phyloP scores from a whole-genome alignment of 768 basidiomycete genomes.

The Phaffia tasmanica region DNA sequence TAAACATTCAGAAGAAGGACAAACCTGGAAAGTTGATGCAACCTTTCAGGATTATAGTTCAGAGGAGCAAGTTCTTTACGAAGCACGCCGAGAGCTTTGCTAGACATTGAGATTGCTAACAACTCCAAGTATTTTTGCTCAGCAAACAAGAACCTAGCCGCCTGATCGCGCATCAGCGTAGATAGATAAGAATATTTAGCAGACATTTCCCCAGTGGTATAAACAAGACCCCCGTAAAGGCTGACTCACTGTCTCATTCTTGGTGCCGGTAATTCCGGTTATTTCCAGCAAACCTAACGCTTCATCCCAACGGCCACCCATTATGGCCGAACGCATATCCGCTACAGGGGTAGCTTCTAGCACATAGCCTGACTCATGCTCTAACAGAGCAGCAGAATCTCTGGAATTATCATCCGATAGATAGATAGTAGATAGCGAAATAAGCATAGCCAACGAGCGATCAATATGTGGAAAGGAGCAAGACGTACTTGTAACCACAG shows the following conservation, averaged over 20 bases:
- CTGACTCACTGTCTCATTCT: neutral
- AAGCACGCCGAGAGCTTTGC: constrained; percentile 70
- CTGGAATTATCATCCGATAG: constrained; percentile 40
- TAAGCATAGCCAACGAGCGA: neutral
- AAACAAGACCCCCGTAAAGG: neutral
- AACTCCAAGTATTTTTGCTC: constrained; percentile 95
- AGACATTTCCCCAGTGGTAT: neutral
- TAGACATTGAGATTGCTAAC: constrained; percentile 67
- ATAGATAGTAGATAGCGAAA: constrained; percentile 6
- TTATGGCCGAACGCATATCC: constrained; percentile 66
- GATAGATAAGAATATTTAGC: neutral
- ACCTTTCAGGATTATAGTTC: constrained; percentile 62
- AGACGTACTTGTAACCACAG: constrained; percentile 54
- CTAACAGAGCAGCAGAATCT: constrained; percentile 74
- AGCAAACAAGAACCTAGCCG: constrained; percentile 73
- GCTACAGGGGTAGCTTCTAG: constrained; percentile 68
- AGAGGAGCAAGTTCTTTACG: constrained; percentile 79
- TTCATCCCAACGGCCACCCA: constrained; percentile 67
- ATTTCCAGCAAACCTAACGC: constrained; percentile 59
- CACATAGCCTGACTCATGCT: constrained; percentile 83
- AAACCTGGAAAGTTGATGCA: constrained; percentile 81
- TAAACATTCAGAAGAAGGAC: neutral
- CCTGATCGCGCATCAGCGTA: constrained; percentile 42
- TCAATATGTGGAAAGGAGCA: neutral
- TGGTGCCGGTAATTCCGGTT: constrained; percentile 47